Evolutionary conservation across 2,329 filamentous ascomycete species (phyloP).

Genomic region (Arthrobotrys musiformis): DNA sequence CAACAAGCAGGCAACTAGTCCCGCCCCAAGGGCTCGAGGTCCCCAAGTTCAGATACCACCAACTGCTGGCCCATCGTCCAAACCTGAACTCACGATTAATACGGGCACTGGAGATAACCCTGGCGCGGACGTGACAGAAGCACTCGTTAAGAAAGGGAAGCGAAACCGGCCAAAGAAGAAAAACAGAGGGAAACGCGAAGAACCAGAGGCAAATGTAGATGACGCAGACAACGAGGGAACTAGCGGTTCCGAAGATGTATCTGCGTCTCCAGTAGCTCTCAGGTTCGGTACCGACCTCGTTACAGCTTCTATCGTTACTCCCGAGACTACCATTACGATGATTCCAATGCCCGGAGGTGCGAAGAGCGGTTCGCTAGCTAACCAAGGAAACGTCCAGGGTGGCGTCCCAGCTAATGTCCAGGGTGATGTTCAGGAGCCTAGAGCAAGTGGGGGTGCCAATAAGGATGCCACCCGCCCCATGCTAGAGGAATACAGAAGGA

Average conservation of each 20-base stretch:
- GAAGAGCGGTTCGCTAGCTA: background rate
- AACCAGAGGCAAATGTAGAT: slow-evolving; percentile 29
- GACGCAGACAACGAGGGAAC: slow-evolving; percentile 53
- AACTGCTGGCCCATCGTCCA: background rate
- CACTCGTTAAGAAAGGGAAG: slow-evolving; percentile 26
- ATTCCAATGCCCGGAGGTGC: slow-evolving; percentile 32
- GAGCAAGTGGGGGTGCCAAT: slow-evolving; percentile 1
- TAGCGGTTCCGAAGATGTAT: slow-evolving; percentile 49
- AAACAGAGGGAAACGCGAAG: slow-evolving; percentile 15
- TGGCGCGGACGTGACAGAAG: background rate
- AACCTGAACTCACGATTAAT: slow-evolving; percentile 13
- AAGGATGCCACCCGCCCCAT: slow-evolving; percentile 37
- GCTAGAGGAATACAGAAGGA: slow-evolving; percentile 45
- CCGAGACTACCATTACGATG: slow-evolving; percentile 37
- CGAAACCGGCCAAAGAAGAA: slow-evolving; percentile 16
- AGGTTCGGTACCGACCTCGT: slow-evolving; percentile 42
- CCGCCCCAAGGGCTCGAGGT: background rate
- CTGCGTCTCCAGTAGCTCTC: slow-evolving; percentile 38
- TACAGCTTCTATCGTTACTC: slow-evolving; percentile 36
- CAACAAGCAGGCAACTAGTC: background rate
- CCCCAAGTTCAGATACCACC: background rate
- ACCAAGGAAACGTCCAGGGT: background rate
- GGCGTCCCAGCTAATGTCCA: too few relatives aligned
- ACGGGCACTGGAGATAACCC: background rate
- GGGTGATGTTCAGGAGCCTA: background rate